Conservation (phyloP, 345 rosid species). For the Salix dunnii region DNA sequence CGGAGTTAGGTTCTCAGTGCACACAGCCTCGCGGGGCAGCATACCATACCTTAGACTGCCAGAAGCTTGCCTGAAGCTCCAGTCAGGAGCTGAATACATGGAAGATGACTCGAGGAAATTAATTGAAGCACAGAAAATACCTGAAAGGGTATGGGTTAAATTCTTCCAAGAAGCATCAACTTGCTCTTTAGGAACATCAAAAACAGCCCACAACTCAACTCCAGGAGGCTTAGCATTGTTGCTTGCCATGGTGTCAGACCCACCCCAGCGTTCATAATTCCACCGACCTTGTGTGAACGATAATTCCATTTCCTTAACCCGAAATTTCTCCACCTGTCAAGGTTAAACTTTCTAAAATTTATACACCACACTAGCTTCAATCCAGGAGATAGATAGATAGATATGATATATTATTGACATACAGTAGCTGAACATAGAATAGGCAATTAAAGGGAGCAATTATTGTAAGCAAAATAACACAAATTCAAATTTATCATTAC, state of each 20-base stretch:
- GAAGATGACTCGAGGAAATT: constrained; percentile 83
- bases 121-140: constrained; percentile 94
- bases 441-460: not conserved
- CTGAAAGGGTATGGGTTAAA: constrained; percentile 83
- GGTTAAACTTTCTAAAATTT: constrained; percentile 11
- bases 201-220: constrained; percentile 93
- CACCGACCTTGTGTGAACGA: constrained; percentile 99
- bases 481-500: not conserved
- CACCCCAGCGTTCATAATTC: constrained; percentile 98
- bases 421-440: not conserved
- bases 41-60: constrained; percentile 77
- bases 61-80: constrained; percentile 61
- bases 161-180: constrained; percentile 87
- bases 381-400: too few relatives aligned
- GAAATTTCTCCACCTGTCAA: constrained; percentile 69
- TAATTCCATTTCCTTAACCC: constrained; percentile 81
- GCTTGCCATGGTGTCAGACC: constrained; percentile 76
- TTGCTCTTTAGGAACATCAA: constrained; percentile 67
- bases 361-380: not conserved
- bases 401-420: not conserved
- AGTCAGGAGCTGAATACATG: constrained; percentile 69
- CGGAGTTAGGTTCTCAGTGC: constrained; percentile 96
- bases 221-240: constrained; percentile 95
- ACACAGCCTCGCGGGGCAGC: constrained; percentile 96
- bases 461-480: not conserved